phyloP scores from a whole-genome alignment of 1,139 yeast genomes.

The Nakaseomyces bracarensis region DNA sequence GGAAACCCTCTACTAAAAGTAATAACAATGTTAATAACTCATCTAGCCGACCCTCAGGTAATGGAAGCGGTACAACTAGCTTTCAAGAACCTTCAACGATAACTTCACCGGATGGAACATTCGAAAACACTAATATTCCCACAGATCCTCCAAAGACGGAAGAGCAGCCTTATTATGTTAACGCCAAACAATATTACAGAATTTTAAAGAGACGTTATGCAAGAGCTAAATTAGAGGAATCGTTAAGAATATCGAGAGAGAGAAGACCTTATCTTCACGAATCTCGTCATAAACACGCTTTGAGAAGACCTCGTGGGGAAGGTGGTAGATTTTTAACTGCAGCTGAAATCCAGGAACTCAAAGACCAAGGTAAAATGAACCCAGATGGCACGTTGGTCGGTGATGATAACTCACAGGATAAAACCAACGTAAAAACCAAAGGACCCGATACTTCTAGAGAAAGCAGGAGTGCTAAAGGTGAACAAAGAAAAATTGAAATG shows the following conservation, averaged over 20 bases:
- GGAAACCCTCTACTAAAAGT: neutral
- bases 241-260: constrained; percentile 77
- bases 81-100: neutral
- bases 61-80: neutral
- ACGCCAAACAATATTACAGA: constrained; percentile 95
- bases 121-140: neutral
- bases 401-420: neutral
- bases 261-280: constrained; percentile 94
- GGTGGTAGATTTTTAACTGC: constrained; percentile 97
- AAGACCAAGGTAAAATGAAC: constrained; percentile 33
- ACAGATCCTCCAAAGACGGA: neutral
- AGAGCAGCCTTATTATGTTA: constrained; percentile 94
- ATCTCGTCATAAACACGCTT: constrained; percentile 96
- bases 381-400: constrained; percentile 1
- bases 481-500: constrained; percentile 27
- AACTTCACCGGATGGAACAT: neutral
- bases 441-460: neutral
- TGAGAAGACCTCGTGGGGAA: constrained; percentile 98
- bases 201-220: constrained; percentile 89
- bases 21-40: neutral
- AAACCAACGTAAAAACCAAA: neutral
- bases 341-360: constrained; percentile 81
- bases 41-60: neutral
- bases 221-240: constrained; percentile 85
- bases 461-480: neutral